Conservation (phyloP, 2,329 filamentous ascomycete species). For the Annulohypoxylon truncatum region DNA sequence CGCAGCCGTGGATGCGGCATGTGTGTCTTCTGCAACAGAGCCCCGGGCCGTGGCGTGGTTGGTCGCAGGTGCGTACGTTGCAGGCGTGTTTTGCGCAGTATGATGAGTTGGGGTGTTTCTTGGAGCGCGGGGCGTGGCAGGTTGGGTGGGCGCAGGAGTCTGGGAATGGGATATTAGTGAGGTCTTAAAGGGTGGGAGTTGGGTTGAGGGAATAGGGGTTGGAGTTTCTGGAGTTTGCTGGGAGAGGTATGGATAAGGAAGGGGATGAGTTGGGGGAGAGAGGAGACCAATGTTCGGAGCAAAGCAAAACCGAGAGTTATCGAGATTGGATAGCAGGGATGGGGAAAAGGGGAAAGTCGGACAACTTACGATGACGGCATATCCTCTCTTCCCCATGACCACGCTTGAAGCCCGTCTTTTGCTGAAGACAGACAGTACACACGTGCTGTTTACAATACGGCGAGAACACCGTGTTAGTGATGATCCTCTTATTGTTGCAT, state of each 20-base stretch:
- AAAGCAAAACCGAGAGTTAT: too few species aligned
- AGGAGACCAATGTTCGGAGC: not conserved
- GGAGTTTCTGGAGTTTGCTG: too few species aligned
- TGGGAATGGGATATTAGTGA: constrained; percentile 8
- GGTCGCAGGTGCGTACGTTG: constrained; percentile 30
- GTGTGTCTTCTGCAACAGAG: constrained; percentile 40
- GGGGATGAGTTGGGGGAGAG: not conserved
- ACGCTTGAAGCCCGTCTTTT: constrained; percentile 20
- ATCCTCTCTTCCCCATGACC: constrained; percentile 34
- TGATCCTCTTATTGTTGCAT: constrained; percentile 32
- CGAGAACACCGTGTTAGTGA: constrained; percentile 8
- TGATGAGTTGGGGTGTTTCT: constrained; percentile 4
- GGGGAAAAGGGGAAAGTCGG: not conserved
- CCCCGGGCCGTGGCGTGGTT: constrained; percentile 27
- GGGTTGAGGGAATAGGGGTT: too few species aligned
- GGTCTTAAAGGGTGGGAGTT: too few species aligned
- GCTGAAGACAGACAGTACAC: constrained; percentile 22
- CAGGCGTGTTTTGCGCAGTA: constrained; percentile 38
- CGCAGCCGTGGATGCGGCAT: constrained; percentile 34
- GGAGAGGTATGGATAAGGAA: too few species aligned
- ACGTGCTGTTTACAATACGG: constrained; percentile 30
- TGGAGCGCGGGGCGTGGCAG: constrained; percentile 30
- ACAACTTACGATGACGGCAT: constrained; percentile 33
- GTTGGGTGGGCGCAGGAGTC: constrained; percentile 34
- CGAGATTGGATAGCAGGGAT: too few species aligned